Conservation (phyloP, 2,329 filamentous ascomycete species). For the Pseudogymnoascus sp. region DNA sequence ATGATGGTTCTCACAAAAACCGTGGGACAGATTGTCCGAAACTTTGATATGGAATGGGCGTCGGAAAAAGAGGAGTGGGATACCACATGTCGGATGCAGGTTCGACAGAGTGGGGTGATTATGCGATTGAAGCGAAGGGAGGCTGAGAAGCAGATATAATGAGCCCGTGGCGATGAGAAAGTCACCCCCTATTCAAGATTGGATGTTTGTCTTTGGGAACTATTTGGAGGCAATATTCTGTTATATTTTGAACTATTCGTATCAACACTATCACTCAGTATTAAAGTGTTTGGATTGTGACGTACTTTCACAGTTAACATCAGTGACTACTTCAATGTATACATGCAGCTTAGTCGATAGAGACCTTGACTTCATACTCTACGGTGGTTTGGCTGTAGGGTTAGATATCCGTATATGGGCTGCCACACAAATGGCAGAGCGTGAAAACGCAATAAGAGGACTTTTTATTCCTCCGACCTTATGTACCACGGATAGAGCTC, state of each 20-base stretch:
- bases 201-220: neutral
- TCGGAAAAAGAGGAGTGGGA: neutral
- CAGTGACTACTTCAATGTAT: neutral
- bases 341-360: neutral
- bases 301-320: too few species aligned
- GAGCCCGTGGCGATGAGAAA: neutral
- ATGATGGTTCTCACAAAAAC: conserved; percentile 5
- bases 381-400: too few species aligned
- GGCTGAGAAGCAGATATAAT: neutral
- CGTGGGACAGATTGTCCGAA: neutral
- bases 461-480: too few species aligned
- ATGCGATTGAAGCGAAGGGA: neutral
- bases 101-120: neutral
- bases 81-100: neutral
- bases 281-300: neutral
- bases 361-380: neutral
- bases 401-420: too few species aligned
- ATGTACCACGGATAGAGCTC: too few species aligned
- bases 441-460: neutral
- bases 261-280: neutral
- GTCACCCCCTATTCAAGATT: neutral
- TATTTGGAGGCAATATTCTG: neutral
- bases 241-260: neutral
- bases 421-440: neutral
- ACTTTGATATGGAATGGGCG: neutral